Percentiles rank a stretch among this genome's conserved stretches.
Evolutionary conservation across 306 rosid genomes (phyloP).

Genomic region (Cicer chorassanicum): DNA sequence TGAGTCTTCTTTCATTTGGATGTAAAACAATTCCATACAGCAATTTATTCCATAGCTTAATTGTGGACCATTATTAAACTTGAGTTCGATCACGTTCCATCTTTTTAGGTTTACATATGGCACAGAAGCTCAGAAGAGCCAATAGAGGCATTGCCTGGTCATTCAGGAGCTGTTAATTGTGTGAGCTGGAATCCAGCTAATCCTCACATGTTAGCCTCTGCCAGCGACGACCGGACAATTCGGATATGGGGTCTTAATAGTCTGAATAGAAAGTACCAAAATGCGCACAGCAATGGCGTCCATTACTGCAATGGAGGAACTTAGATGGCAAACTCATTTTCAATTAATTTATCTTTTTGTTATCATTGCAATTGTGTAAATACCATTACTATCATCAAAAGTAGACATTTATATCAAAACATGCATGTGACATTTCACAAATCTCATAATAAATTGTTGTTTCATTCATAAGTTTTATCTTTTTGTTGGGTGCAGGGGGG

Average conservation of each 20-base stretch:
- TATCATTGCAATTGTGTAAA: slow-evolving; percentile 80
- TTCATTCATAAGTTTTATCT: slow-evolving; percentile 4
- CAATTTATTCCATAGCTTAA: slow-evolving; percentile 1
- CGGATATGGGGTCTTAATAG: slow-evolving; percentile 91
- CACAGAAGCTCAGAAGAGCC: slow-evolving; percentile 78
- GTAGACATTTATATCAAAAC: slow-evolving; percentile 71
- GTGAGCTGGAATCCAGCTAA: slow-evolving; percentile 97
- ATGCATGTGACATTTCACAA: slow-evolving; percentile 66
- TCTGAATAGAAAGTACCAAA: slow-evolving; percentile 61
- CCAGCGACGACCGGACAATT: slow-evolving; percentile 93
- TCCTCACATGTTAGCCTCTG: slow-evolving; percentile 96
- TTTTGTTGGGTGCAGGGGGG: not conserved
- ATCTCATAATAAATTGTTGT: slow-evolving; percentile 61
- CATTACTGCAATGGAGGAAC: slow-evolving; percentile 88
- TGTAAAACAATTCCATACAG: slow-evolving; percentile 16
- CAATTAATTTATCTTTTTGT: slow-evolving; percentile 47
- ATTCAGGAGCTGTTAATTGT: slow-evolving; percentile 93
- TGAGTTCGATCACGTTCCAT: slow-evolving; percentile 35
- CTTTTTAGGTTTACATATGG: slow-evolving; percentile 86
- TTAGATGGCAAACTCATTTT: slow-evolving; percentile 54
- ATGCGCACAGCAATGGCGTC: slow-evolving; percentile 72
- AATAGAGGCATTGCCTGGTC: slow-evolving; percentile 79
- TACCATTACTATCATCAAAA: slow-evolving; percentile 61
- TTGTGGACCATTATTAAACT: slow-evolving; percentile 13
- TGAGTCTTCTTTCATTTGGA: slow-evolving; percentile 7